Percentiles rank a stretch among this genome's conserved stretches.
These are phyloP conservation scores for Porcisia hertigi DNA, from an alignment of 208 protist genomes.

Conservation along the genomic window DNA sequence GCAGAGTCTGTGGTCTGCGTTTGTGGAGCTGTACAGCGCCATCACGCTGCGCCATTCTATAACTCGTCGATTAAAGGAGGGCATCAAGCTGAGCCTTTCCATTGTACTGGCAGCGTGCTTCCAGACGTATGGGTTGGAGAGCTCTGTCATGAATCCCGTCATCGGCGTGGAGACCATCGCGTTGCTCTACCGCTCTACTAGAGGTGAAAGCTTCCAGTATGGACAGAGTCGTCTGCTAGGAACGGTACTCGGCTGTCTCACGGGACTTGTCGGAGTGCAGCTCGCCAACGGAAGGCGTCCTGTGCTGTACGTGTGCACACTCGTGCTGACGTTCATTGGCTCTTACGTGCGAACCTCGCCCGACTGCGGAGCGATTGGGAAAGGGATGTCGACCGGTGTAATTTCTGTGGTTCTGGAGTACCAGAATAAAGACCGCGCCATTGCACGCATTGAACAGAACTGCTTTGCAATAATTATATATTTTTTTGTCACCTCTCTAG, in stretches of 20 bases:
- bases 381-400: slow-evolving; percentile 75
- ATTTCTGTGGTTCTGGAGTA: slow-evolving; percentile 86
- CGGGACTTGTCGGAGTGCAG: slow-evolving; percentile 66
- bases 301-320: slow-evolving; percentile 62
- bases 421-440: slow-evolving; percentile 42
- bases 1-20: slow-evolving; percentile 51
- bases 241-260: slow-evolving; percentile 80
- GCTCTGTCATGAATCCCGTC: slow-evolving; percentile 55
- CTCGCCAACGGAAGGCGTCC: slow-evolving; percentile 50
- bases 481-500: slow-evolving; percentile 72
- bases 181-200: slow-evolving; percentile 77
- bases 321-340: slow-evolving; percentile 73
- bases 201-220: slow-evolving; percentile 86
- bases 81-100: slow-evolving; percentile 75
- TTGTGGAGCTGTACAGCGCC: slow-evolving; percentile 36
- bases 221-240: slow-evolving; percentile 77
- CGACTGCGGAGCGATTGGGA: slow-evolving; percentile 67
- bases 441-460: slow-evolving; percentile 90
- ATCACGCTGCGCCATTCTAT: slow-evolving; percentile 57
- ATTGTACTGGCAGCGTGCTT: slow-evolving; percentile 74
- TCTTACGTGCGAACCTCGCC: slow-evolving; percentile 71
- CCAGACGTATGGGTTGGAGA: slow-evolving; percentile 77
- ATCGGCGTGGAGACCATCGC: slow-evolving; percentile 82
- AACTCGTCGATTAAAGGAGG: slow-evolving; percentile 83
- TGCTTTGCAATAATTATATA: slow-evolving; percentile 88